A percentile compares a stretch with the other conserved stretches of the same genome.
These are phyloP conservation scores for Thalassiosira sp. DNA, from an alignment of 352 stramenopile species.

Conservation along the genomic window DNA sequence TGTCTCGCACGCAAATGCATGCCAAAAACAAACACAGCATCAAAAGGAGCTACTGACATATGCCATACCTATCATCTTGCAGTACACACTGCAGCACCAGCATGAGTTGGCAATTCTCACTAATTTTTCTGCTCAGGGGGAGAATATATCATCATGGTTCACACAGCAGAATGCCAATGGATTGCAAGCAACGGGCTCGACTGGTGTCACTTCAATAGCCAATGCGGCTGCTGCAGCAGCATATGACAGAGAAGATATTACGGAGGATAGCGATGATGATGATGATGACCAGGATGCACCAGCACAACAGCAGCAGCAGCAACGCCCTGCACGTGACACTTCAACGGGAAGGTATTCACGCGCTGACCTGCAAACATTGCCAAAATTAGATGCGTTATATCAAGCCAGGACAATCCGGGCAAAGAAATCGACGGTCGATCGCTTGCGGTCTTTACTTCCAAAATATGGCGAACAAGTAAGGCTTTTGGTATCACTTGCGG, in stretches of 20 bases:
- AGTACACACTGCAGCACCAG: conserved; percentile 49
- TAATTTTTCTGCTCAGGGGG: conserved; percentile 50
- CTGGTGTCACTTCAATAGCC: not conserved
- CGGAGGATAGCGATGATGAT: conserved; percentile 49
- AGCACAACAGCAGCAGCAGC: conserved; percentile 12
- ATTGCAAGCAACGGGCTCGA: not conserved
- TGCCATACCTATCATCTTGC: conserved; percentile 48
- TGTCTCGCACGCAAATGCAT: conserved; percentile 19
- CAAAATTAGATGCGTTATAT: conserved; percentile 66
- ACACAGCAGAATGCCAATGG: not conserved
- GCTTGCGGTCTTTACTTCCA: conserved; percentile 11
- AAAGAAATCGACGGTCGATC: conserved; percentile 25
- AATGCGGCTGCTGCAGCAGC: conserved; percentile 12
- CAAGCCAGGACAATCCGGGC: conserved; percentile 30
- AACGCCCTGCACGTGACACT: conserved; percentile 7
- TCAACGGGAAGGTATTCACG: conserved; percentile 37
- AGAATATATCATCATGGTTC: conserved; percentile 45
- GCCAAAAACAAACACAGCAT: conserved; percentile 21
- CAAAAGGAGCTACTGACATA: conserved; percentile 15
- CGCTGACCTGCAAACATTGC: conserved; percentile 63
- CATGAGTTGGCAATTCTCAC: conserved; percentile 47
- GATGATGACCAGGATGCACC: conserved; percentile 25
- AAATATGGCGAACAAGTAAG: conserved; percentile 8
- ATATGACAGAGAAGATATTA: conserved; percentile 13
- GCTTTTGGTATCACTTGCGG: conserved; percentile 26